Conservation (phyloP, 192 early-diverging fungal species). For the Lobosporangium transversale region DNA sequence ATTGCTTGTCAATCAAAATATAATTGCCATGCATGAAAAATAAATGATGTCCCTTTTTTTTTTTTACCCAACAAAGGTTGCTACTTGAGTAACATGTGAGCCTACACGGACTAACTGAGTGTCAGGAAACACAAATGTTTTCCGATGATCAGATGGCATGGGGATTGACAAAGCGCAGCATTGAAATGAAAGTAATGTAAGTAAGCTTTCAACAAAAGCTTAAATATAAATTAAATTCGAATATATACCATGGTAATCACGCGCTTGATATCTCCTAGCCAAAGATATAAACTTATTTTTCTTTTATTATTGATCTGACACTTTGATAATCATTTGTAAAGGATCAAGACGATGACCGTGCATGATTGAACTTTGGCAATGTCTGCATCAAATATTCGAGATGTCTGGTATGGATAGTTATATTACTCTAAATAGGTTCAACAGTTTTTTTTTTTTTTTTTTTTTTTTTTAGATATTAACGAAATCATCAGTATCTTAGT, state of each 20-base stretch:
- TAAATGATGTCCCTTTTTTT: neutral
- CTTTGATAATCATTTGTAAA: too few species aligned
- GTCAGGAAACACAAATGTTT: constrained; percentile 1
- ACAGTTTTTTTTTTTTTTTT: too few species aligned
- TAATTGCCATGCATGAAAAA: neutral
- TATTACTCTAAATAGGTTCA: too few species aligned
- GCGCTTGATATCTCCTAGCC: too few species aligned
- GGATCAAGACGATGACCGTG: constrained; percentile 51
- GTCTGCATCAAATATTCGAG: constrained; percentile 72
- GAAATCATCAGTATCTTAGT: constrained; percentile 1
- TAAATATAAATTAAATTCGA: too few species aligned
- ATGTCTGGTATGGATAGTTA: constrained; percentile 69
- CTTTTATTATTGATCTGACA: too few species aligned
- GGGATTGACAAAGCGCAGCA: too few species aligned
- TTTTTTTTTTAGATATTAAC: too few species aligned
- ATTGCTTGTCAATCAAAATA: neutral
- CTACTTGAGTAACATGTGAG: neutral
- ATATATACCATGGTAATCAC: too few species aligned
- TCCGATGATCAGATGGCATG: neutral
- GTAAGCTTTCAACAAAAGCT: too few species aligned
- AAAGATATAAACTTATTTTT: too few species aligned
- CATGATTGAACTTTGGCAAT: constrained; percentile 68
- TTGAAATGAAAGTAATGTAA: too few species aligned
- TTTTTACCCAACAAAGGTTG: constrained; percentile 2
- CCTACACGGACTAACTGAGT: constrained; percentile 2